Evolutionary conservation across 176 grass and related monocot species (phyloP).

Genomic region (Phoenix dactylifera): DNA sequence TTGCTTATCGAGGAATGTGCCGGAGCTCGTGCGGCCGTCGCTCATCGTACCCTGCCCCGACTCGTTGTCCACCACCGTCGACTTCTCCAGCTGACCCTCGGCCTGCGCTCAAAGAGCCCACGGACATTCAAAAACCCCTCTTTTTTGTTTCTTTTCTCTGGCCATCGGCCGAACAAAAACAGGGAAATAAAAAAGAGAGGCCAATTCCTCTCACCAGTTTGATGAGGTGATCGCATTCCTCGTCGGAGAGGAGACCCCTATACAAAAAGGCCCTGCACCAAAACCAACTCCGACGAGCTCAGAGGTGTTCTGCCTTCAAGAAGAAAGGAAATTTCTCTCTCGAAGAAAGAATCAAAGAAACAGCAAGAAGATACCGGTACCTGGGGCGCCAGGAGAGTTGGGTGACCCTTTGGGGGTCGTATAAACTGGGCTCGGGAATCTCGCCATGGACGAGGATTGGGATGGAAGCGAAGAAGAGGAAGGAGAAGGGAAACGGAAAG

Average conservation of each 20-base stretch:
- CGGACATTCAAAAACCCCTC: too few species aligned
- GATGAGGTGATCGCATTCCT: conserved; percentile 57
- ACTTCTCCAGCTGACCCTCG: too few species aligned
- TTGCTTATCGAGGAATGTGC: too few species aligned
- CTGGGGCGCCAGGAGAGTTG: conserved; percentile 51
- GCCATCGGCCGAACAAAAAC: too few species aligned
- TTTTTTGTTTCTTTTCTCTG: too few species aligned
- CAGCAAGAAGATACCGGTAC: conserved; percentile 12
- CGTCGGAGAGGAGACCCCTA: conserved; percentile 48
- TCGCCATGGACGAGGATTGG: neutral
- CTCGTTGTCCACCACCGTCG: too few species aligned
- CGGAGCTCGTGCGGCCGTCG: too few species aligned
- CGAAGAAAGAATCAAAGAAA: conserved; percentile 2
- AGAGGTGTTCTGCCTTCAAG: too few species aligned
- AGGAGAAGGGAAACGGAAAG: conserved; percentile 1
- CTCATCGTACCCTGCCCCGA: too few species aligned
- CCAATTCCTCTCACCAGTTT: conserved; percentile 28
- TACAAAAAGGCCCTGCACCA: conserved; percentile 48
- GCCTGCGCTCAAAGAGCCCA: too few species aligned
- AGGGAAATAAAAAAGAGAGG: neutral
- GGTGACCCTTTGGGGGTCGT: conserved; percentile 37
- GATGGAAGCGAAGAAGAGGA: conserved; percentile 13
- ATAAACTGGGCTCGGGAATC: conserved; percentile 16
- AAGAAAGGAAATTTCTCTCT: too few species aligned
- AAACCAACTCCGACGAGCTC: too few species aligned